Conservation (phyloP, 75 land plant species). For the Picea glauca region DNA sequence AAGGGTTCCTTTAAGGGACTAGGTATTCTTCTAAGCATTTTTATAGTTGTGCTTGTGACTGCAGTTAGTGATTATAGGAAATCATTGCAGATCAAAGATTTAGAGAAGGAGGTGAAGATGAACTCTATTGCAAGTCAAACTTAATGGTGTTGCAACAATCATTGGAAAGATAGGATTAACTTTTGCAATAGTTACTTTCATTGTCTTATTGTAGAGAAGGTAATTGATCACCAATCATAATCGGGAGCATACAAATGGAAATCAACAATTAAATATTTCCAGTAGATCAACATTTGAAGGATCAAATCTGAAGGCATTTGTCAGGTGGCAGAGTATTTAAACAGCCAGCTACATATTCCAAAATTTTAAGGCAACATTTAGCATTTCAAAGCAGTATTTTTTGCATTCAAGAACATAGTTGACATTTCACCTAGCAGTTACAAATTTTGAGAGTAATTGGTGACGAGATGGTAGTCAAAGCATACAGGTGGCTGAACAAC, state of each 20-base stretch:
- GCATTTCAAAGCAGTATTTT: too few species aligned
- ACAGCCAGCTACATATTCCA: too few species aligned
- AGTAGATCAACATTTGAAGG: too few species aligned
- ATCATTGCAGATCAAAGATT: slow-evolving; percentile 56
- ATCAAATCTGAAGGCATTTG: too few species aligned
- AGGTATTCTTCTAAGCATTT: slow-evolving; percentile 69
- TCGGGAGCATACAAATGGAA: neutral
- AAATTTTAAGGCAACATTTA: too few species aligned
- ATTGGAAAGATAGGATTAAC: slow-evolving; percentile 55
- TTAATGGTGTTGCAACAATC: slow-evolving; percentile 13
- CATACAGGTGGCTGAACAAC: too few species aligned
- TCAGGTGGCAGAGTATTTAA: too few species aligned
- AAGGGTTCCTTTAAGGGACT: slow-evolving; percentile 78
- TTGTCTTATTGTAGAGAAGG: slow-evolving; percentile 40
- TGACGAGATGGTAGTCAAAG: too few species aligned
- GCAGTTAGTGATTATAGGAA: slow-evolving; percentile 64
- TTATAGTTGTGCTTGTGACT: slow-evolving; percentile 69
- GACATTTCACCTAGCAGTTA: too few species aligned
- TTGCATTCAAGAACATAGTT: too few species aligned
- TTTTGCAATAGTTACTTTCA: slow-evolving; percentile 42
- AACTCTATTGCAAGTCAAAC: slow-evolving; percentile 35
- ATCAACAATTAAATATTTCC: too few species aligned
- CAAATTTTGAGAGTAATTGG: too few species aligned
- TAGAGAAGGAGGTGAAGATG: slow-evolving; percentile 61
- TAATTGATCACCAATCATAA: slow-evolving; percentile 27